These are phyloP conservation scores for Lophium mytilinum DNA, from an alignment of 495 filamentous ascomycete genomes.

Conservation along the genomic window DNA sequence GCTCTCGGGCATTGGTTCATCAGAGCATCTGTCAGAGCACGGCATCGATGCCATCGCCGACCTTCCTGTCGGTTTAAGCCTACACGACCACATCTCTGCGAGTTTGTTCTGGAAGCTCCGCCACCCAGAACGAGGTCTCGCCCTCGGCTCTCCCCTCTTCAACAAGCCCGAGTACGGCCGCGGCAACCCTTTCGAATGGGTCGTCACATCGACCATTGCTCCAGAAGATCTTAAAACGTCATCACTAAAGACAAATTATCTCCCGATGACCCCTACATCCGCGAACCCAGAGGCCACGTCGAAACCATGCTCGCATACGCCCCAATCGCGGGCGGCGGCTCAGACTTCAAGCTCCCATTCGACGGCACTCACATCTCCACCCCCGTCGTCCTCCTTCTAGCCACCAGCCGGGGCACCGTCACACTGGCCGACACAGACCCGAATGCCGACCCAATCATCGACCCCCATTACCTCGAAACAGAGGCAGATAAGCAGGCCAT, in stretches of 20 bases:
- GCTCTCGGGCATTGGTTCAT: constrained; percentile 34
- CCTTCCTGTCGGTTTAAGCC: constrained; percentile 48
- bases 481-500: constrained; percentile 7
- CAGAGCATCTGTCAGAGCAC: constrained; percentile 40
- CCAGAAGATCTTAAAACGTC: background rate
- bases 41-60: constrained; percentile 44
- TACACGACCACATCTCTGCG: constrained; percentile 43
- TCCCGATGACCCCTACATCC: background rate
- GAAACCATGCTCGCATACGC: background rate
- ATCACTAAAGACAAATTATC: background rate
- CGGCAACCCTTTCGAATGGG: background rate
- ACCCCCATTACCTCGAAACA: constrained; percentile 34
- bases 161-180: constrained; percentile 3
- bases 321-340: background rate
- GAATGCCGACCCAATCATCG: constrained; percentile 44
- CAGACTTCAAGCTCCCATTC: constrained; percentile 1
- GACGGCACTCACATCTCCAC: constrained; percentile 6
- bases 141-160: constrained; percentile 1
- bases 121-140: constrained; percentile 1
- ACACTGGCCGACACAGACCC: constrained; percentile 50
- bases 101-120: constrained; percentile 2
- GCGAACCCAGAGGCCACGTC: background rate
- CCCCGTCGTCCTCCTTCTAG: constrained; percentile 1
- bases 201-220: background rate
- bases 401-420: constrained; percentile 39